Percentiles rank a stretch among this genome's conserved stretches.
phyloP scores from a whole-genome alignment of 1,284 basidiomycete genomes.

The Malassezia cuniculi region DNA sequence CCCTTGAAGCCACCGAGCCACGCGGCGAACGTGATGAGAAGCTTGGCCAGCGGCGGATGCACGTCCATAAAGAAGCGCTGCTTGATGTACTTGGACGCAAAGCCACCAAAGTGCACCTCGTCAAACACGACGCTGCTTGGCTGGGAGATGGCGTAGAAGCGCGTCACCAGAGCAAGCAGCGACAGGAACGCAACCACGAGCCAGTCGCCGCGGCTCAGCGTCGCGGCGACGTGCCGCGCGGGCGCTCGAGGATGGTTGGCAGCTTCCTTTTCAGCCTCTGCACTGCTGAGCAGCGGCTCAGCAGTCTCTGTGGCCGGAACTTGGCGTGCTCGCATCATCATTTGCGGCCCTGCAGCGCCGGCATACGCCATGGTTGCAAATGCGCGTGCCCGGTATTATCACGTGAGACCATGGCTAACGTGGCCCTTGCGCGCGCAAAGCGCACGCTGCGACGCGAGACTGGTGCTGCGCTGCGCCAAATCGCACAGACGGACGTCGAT shows the following conservation, averaged over 20 bases:
- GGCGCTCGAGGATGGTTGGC: too few species aligned
- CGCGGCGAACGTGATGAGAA: constrained; percentile 79
- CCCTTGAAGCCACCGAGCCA: constrained; percentile 85
- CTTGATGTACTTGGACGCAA: constrained; percentile 76
- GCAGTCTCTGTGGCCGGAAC: too few species aligned
- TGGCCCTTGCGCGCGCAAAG: not conserved
- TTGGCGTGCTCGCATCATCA: too few species aligned
- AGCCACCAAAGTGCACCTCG: constrained; percentile 44
- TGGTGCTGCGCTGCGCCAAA: not conserved
- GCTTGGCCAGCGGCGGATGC: constrained; percentile 89
- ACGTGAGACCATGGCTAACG: not conserved
- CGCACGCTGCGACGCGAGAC: not conserved
- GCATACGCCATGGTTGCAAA: too few species aligned
- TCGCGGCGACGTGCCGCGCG: too few species aligned
- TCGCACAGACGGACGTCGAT: not conserved
- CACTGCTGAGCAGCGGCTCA: too few species aligned
- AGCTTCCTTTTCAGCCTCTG: too few species aligned
- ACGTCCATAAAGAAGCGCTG: constrained; percentile 86
- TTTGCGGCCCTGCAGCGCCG: too few species aligned
- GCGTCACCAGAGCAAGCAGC: constrained; percentile 23
- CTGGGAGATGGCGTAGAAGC: constrained; percentile 29
- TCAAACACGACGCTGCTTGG: constrained; percentile 44
- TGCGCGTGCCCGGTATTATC: too few species aligned
- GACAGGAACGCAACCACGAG: constrained; percentile 13
- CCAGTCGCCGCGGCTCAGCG: constrained; percentile 6